Percentiles rank a stretch among this genome's conserved stretches.
phyloP scores from a whole-genome alignment of 2,329 filamentous ascomycete genomes.

The Neodidymelliopsis sp. region DNA sequence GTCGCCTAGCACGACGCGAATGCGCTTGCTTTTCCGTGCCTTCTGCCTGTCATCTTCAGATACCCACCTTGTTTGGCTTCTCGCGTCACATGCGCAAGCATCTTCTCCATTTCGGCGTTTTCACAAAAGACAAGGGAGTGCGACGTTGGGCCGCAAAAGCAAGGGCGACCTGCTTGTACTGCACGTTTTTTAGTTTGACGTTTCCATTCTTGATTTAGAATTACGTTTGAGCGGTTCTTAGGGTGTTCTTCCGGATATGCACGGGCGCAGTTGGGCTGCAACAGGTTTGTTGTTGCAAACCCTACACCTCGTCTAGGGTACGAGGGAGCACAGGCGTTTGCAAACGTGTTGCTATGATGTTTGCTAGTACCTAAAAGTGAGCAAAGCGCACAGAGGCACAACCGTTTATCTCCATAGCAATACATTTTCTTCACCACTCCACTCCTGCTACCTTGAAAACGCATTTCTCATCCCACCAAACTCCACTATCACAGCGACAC shows the following conservation, averaged over 20 bases:
- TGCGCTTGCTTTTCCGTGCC: slow-evolving; percentile 5
- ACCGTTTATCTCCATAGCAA: slow-evolving; percentile 14
- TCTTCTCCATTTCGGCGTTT: slow-evolving; percentile 30
- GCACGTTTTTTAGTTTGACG: slow-evolving; percentile 1
- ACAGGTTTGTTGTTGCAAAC: slow-evolving; percentile 14
- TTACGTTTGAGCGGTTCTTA: slow-evolving; percentile 18
- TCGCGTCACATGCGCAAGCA: slow-evolving; percentile 19
- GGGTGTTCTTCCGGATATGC: slow-evolving; percentile 19
- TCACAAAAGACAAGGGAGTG: slow-evolving; percentile 16
- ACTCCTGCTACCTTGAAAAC: slow-evolving; percentile 7
- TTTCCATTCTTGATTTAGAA: slow-evolving; percentile 20
- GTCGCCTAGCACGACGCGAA: slow-evolving; percentile 18
- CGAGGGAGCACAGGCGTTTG: slow-evolving; percentile 19
- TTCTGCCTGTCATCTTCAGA: slow-evolving; percentile 29
- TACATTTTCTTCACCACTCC: slow-evolving; percentile 9
- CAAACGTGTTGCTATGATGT: slow-evolving; percentile 13
- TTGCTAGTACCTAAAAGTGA: slow-evolving; percentile 3
- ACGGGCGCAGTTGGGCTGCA: slow-evolving; percentile 28
- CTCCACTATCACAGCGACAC: background rate
- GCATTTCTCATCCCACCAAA: slow-evolving; percentile 7
- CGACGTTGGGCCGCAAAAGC: slow-evolving; percentile 19
- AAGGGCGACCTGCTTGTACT: slow-evolving; percentile 26
- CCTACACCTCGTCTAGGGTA: background rate
- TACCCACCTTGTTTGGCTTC: slow-evolving; percentile 33
- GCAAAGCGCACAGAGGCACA: slow-evolving; percentile 3